A percentile compares a stretch with the other conserved stretches of the same genome.
Conservation (phyloP, 1,284 basidiomycete genomes). For the Rhodotorula sp. region DNA sequence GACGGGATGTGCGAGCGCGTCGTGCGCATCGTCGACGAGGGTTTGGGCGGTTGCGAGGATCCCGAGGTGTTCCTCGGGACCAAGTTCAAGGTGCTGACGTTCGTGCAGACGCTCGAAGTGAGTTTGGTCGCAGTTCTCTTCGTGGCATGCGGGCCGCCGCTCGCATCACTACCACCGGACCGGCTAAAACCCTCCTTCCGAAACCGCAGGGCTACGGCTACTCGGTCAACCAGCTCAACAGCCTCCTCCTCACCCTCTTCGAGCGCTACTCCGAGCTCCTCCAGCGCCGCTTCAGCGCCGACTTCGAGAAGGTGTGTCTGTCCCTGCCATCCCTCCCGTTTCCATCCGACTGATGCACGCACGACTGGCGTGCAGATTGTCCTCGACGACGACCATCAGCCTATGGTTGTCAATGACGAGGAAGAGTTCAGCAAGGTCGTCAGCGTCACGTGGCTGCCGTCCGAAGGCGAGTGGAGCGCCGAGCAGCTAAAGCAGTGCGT, state of each 20-base stretch:
- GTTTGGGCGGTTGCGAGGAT: conserved; percentile 74
- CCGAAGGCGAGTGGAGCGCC: conserved; percentile 54
- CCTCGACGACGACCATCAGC: conserved; percentile 82
- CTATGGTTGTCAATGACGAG: conserved; percentile 78
- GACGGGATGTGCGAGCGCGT: conserved; percentile 80
- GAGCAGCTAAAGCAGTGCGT: conserved; percentile 38
- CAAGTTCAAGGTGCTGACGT: conserved; percentile 81
- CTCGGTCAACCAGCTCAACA: conserved; percentile 77
- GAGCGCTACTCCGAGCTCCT: conserved; percentile 85
- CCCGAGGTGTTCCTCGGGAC: conserved; percentile 79
- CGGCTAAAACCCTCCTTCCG: neutral
- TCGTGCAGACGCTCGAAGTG: conserved; percentile 92
- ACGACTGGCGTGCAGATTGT: conserved; percentile 64
- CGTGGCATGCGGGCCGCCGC: too few relatives aligned
- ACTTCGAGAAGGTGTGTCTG: conserved; percentile 70
- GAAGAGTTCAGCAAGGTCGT: conserved; percentile 76
- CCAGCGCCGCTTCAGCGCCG: conserved; percentile 75
- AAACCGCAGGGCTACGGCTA: conserved; percentile 77
- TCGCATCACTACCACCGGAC: neutral
- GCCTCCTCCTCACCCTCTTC: conserved; percentile 82
- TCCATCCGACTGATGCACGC: neutral
- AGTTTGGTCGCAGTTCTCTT: neutral
- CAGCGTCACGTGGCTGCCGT: conserved; percentile 81
- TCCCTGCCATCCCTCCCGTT: neutral
- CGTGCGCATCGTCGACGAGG: conserved; percentile 70